phyloP scores from a whole-genome alignment of 371 early-diverging fungal species.

The Mucor irregularis region DNA sequence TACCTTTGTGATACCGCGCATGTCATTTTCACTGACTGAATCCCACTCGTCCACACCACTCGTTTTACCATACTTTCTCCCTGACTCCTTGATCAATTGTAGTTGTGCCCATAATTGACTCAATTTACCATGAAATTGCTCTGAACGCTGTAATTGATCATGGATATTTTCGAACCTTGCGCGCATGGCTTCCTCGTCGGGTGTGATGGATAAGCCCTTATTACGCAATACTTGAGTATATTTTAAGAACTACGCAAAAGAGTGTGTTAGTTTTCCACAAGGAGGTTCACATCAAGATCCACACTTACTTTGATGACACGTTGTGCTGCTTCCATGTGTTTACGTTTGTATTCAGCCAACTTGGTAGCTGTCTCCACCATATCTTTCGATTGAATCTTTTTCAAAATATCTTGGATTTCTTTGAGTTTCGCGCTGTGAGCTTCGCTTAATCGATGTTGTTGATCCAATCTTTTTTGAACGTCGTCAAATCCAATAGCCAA shows the following conservation, averaged over 20 bases:
- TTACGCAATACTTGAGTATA: slow-evolving; percentile 78
- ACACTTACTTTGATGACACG: slow-evolving; percentile 63
- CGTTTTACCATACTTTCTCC: slow-evolving; percentile 47
- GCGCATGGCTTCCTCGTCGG: slow-evolving; percentile 81
- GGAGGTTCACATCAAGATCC: background rate
- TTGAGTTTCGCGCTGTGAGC: slow-evolving; percentile 52
- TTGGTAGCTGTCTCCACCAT: slow-evolving; percentile 62
- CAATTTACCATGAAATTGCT: slow-evolving; percentile 77
- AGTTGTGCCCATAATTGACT: slow-evolving; percentile 82
- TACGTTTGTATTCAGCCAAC: slow-evolving; percentile 69
- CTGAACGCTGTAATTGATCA: slow-evolving; percentile 72
- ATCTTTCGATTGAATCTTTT: slow-evolving; percentile 63
- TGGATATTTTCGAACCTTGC: slow-evolving; percentile 73
- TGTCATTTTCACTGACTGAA: slow-evolving; percentile 41
- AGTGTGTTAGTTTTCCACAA: background rate
- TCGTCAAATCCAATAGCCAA: slow-evolving; percentile 85
- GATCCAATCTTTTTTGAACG: slow-evolving; percentile 73
- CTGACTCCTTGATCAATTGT: slow-evolving; percentile 75
- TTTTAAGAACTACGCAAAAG: slow-evolving; percentile 67
- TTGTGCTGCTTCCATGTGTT: slow-evolving; percentile 77
- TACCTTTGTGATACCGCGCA: slow-evolving; percentile 54
- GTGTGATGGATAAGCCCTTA: slow-evolving; percentile 77
- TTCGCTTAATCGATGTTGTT: slow-evolving; percentile 61
- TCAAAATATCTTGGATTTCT: slow-evolving; percentile 66
- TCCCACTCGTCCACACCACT: slow-evolving; percentile 42